Base-by-base conservation (phyloP, 352 stramenopile genomes). In the Globisporangium abappressorium region DNA sequence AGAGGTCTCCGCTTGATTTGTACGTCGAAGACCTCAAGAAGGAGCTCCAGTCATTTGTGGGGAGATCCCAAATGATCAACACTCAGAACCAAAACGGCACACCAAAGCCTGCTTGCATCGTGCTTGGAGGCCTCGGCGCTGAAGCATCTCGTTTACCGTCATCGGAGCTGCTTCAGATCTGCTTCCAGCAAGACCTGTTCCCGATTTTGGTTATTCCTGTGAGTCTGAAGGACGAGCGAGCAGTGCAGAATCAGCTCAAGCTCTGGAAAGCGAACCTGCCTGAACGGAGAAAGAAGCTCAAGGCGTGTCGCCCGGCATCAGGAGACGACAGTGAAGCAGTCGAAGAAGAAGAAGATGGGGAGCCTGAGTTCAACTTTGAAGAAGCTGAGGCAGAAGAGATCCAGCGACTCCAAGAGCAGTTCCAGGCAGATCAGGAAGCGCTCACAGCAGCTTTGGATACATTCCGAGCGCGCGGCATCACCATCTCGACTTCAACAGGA, bases 161-260 rank as follows among this genome's bases (percentile, higher is more conserved):
- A 1, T 28, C 66, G 22, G 68, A 81, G 38, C 68, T 85, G 11
- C 57, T 93, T 8, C 68, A 72, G 26, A 56, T 59, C 5, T 87
- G 76, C 54, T 85, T 89, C 20, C 63, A 77, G 61, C 64, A 70
- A 2, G 65, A 79, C 26, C n/a, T 90, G 22, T 84, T 88, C 47
- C 82, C 85, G 26, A 65, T 76, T 5, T 62, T 89, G n/a, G 81
- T 90, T 15, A 36, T 91, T 24, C 73, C 85, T 3, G 43, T 89
- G 4, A 56, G 62, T 1, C 47, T 76, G 2, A 64, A 71, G 0
- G 81, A 88, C 61, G 72, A 78, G 0, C 49, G 71, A 14, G 51
- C 62, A 6, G 60, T 87, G 15, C 38, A 71, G 9, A 53, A 51
- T n/a, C 71, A 77, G 53, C 68, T 86, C n/a, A 43, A n/a, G 33